Conservation (phyloP, 768 basidiomycete genomes). For the Phallus indusiatus region DNA sequence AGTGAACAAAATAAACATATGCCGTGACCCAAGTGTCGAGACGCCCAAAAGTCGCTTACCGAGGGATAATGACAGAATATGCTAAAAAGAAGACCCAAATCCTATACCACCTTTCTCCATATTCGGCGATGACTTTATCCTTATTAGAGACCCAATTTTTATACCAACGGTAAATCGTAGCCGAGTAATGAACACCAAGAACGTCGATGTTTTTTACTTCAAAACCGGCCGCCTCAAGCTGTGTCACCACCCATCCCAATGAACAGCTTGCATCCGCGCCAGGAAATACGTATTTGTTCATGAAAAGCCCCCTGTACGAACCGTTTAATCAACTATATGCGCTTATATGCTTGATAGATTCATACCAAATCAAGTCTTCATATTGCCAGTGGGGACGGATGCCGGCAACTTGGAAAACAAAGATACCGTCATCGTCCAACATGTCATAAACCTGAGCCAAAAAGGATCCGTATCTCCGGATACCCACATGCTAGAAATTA, state of each 20-base stretch:
- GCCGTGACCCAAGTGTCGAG: neutral
- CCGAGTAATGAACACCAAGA: conserved; percentile 94
- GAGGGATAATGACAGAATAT: conserved; percentile 73
- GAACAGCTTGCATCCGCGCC: conserved; percentile 96
- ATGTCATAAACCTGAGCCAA: conserved; percentile 87
- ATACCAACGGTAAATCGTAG: conserved; percentile 88
- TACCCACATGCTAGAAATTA: conserved; percentile 71
- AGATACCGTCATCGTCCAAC: conserved; percentile 87
- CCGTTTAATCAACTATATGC: neutral
- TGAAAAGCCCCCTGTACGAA: conserved; percentile 71
- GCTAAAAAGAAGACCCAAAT: conserved; percentile 98
- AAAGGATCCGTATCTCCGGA: conserved; percentile 85
- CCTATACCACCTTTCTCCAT: conserved; percentile 91
- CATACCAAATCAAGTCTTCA: conserved; percentile 90
- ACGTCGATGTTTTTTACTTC: conserved; percentile 97
- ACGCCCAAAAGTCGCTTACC: conserved; percentile 32
- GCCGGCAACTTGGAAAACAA: conserved; percentile 97
- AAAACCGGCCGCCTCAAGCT: conserved; percentile 81
- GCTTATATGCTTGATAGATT: neutral
- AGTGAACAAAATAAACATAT: conserved; percentile 1
- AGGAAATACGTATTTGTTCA: conserved; percentile 99
- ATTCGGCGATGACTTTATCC: conserved; percentile 79
- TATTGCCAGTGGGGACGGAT: conserved; percentile 95
- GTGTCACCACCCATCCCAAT: conserved; percentile 85
- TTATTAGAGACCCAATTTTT: conserved; percentile 94